phyloP scores from a whole-genome alignment of 176 grass and related monocot genomes.

The Eleusine coracana region DNA sequence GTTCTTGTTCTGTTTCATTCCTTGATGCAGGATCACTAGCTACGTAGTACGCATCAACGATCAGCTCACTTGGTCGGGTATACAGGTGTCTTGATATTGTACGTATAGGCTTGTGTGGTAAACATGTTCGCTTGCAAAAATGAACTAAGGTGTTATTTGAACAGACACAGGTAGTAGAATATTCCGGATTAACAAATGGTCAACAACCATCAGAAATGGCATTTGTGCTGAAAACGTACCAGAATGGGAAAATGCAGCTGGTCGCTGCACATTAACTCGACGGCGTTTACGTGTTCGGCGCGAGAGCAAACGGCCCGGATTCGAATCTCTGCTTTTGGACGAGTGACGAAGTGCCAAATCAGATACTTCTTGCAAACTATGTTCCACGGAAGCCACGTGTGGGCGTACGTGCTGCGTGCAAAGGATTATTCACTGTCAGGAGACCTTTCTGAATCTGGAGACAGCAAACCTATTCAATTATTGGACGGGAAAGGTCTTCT shows the following conservation, averaged over 20 bases:
- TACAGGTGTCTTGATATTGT: not conserved
- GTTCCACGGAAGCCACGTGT: not conserved
- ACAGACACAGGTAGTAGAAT: not conserved
- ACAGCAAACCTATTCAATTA: not conserved
- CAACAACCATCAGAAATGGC: too few relatives aligned
- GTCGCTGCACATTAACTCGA: not conserved
- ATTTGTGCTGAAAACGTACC: not conserved
- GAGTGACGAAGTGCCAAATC: not conserved
- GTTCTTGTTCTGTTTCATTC: too few relatives aligned
- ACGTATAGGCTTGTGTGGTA: too few relatives aligned
- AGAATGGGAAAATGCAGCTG: too few relatives aligned
- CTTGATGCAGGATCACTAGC: too few relatives aligned
- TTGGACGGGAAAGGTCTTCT: not conserved
- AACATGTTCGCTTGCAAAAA: too few relatives aligned
- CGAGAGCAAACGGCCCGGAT: not conserved
- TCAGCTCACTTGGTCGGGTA: too few relatives aligned
- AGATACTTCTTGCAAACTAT: not conserved
- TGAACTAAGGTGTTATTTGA: not conserved
- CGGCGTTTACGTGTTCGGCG: not conserved
- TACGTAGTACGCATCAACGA: too few relatives aligned
- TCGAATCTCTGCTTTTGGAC: constrained; percentile 23
- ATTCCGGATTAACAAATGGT: too few relatives aligned
- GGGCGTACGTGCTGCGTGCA: not conserved
- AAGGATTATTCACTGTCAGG: not conserved
- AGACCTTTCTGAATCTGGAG: not conserved